Evolutionary conservation across 148 eudicot species (phyloP).

Genomic region (Chenopodium formosanum): DNA sequence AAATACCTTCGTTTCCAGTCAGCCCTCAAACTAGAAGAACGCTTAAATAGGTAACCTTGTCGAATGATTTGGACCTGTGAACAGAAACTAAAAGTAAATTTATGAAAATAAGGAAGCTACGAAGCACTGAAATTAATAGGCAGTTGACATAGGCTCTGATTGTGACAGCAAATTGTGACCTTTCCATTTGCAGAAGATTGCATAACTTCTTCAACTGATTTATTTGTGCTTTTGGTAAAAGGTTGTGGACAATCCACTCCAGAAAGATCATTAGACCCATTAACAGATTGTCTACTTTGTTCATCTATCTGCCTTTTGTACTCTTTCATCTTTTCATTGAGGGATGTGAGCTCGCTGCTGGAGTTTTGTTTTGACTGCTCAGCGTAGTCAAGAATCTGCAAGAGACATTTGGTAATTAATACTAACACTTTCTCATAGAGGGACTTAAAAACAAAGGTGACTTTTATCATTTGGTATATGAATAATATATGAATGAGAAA

Average conservation of each 20-base stretch:
- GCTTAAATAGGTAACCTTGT: conserved; percentile 94
- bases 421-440: neutral
- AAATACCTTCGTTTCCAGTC: conserved; percentile 98
- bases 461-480: too few species aligned
- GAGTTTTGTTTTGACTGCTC: conserved; percentile 67
- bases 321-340: conserved; percentile 81
- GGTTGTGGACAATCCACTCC: conserved; percentile 43
- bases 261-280: conserved; percentile 39
- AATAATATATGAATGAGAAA: neutral
- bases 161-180: conserved; percentile 33
- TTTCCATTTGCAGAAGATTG: conserved; percentile 82
- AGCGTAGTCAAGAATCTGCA: conserved; percentile 68
- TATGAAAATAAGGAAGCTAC: neutral
- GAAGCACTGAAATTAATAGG: neutral
- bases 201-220: conserved; percentile 77
- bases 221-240: conserved; percentile 56
- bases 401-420: conserved; percentile 4
- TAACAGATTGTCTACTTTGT: conserved; percentile 52
- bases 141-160: conserved; percentile 4
- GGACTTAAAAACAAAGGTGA: neutral
- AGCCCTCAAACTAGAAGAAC: conserved; percentile 89
- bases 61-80: conserved; percentile 88
- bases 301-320: conserved; percentile 67
- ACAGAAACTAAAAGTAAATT: conserved; percentile 31
- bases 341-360: conserved; percentile 64